These are phyloP conservation scores for Pelargonium citronellum DNA, from an alignment of 441 rosid species.

Conservation along the genomic window DNA sequence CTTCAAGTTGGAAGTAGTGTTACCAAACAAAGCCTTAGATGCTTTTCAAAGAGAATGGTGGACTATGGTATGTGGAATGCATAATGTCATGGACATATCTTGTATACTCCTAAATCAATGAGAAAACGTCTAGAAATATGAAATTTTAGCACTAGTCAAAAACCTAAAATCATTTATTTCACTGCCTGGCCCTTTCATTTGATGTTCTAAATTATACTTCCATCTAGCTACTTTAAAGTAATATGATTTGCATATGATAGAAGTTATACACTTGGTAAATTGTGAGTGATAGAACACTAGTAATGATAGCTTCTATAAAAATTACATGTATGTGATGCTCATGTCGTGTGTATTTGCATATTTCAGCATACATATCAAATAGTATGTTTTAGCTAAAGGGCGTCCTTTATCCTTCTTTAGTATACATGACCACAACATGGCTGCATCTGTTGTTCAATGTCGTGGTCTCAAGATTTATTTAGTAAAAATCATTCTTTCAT, in stretches of 20 bases:
- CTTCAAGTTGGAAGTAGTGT: no score
- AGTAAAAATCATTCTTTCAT: not conserved
- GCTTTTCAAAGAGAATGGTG: no score
- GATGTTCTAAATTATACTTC: not conserved
- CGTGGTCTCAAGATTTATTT: not conserved
- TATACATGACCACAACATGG: not conserved
- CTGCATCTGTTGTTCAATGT: not conserved
- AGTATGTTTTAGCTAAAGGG: not conserved
- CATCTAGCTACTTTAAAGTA: not conserved
- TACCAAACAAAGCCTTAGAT: no score
- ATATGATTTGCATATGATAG: not conserved
- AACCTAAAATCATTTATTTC: no score
- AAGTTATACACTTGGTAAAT: not conserved
- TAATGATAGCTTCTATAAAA: not conserved
- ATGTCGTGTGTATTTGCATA: not conserved
- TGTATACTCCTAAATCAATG: no score
- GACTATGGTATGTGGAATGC: no score
- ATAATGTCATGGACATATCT: no score
- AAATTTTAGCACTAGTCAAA: no score
- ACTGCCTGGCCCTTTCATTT: no score
- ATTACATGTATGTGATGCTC: not conserved
- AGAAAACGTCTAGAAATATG: no score
- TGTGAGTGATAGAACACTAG: not conserved
- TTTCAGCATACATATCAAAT: not conserved
- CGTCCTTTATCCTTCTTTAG: no score